These are phyloP conservation scores for Gossypium bickii DNA, from an alignment of 345 rosid species.

Conservation along the genomic window DNA sequence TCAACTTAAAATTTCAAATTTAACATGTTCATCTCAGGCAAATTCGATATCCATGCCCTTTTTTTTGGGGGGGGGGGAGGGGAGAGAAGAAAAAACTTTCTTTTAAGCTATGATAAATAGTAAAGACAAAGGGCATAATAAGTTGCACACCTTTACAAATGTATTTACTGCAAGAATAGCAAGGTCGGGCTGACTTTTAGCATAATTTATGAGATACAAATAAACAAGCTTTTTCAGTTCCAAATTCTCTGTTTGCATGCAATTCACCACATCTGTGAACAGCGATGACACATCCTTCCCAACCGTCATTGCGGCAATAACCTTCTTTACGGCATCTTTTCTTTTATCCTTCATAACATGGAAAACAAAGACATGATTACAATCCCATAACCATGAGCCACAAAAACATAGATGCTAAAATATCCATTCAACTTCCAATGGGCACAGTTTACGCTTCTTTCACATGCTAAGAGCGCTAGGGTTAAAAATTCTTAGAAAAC, in stretches of 20 bases:
- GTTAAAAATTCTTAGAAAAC: not conserved
- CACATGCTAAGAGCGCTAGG: not conserved
- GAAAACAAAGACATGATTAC: conserved; percentile 4
- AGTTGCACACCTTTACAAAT: conserved; percentile 76
- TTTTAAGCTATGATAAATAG: not conserved
- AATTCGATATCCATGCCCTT: not conserved
- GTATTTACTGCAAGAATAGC: conserved; percentile 98
- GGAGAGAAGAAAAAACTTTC: not conserved
- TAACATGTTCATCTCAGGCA: not conserved
- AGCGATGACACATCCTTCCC: conserved; percentile 97
- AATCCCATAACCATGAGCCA: not conserved
- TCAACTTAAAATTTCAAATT: not conserved
- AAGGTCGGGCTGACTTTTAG: conserved; percentile 98
- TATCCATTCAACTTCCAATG: conserved; percentile 2
- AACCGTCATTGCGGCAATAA: conserved; percentile 99
- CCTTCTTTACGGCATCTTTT: conserved; percentile 99
- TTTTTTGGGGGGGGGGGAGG: no score
- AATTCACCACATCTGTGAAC: conserved; percentile 97
- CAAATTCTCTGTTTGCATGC: conserved; percentile 99
- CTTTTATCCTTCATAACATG: conserved; percentile 75
- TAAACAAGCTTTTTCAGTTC: conserved; percentile 99
- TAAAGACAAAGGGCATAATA: not conserved
- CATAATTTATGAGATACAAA: conserved; percentile 91
- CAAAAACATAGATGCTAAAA: not conserved
- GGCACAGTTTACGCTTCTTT: not conserved